Base-by-base conservation (phyloP, 495 filamentous ascomycete genomes). In the Penicillium roqueforti region DNA sequence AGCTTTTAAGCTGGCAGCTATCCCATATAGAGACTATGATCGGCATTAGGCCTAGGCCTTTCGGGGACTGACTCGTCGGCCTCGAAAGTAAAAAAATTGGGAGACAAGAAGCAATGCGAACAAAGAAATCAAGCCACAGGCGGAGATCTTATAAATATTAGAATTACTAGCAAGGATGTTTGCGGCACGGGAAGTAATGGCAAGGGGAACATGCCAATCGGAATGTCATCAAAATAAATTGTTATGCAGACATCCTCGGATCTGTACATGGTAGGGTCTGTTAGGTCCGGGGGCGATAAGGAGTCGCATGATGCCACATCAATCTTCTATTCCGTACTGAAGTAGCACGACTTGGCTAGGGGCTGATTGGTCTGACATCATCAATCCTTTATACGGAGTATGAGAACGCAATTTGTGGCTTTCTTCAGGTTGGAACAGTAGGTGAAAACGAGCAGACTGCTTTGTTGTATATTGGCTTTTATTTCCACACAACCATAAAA, bases 1-100 rank as follows among this genome's bases (percentile, higher is more conserved):
- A 57, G 59, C 59, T 61, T 57, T 51, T 49, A 34, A 54, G 47
- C 49, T 58, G 57, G 55, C 54, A 45, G n/a, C 28, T 25, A 25
- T 11, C 13, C 22, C 2, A 10, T 9, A 42, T 18, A 42, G 25
- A 42, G 28, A 23, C 4, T 19, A 19, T 20, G 51, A 47, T 54
- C 51, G 51, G 31, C 51, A 28, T 16, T 22, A 16, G 50, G 41
- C 40, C 50, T 52, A 40, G 38, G 28, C 41, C 39, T 25, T 34
- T 26, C 8, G 26, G 10, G 18, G 49, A 23, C 50, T 61, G 55
- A 57, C 47, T 58, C 47, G 55, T 44, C 37, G 52, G 55, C 47
- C 43, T 49, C 23, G 28, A 28, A 16, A 10, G 23, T 26, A 25
- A 40, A 36, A 22, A 29, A 1, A 11, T 31, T 42, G 31, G 9